Evolutionary conservation across 1,284 basidiomycete genomes (phyloP), one percentile per base, ranked within the genome.

Genomic region (Ustanciosporium gigantosporum): DNA sequence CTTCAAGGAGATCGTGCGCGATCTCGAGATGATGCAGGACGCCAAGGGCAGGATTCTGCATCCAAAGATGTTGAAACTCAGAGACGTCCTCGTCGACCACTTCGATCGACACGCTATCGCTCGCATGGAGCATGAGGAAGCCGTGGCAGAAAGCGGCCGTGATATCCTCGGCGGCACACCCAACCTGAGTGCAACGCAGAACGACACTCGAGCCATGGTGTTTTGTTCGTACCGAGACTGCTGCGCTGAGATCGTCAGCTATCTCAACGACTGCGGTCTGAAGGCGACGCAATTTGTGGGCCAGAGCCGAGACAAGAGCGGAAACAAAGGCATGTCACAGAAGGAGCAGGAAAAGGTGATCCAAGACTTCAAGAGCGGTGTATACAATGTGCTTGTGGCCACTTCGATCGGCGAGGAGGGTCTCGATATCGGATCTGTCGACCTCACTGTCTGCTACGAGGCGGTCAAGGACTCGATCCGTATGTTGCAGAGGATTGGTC

Each of bases 321-420:
- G 89, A 0, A 87, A 86, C 67, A 91, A 87, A 74, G 95, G 95
- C 2, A 84, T 94, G 67, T 86, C 85, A 8, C 95, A 98, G 79
- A 91, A 87, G 75, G 87, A 94, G 66, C 95, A 98, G 79, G 83
- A 94, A 35, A 86, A 91, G 87, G 82, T 89, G 25, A 90, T 98
- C 67, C 80, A 85, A 46, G 85, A 86, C 52, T 98, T 98, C 82
- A 93, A 93, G 78, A 80, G 81, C 3, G 91, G 91, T 24, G 87
- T 87, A 48, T 91, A 85, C 79, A 97, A 98, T 68, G 87, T 97
- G 24, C 82, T 99, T 4, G 94, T 99, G 2, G 89, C 94, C 0
- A 98, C 95, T 0, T 95, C 89, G 3, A 92, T 99, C 50, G 95
- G 95, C 23, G 95, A 99, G 80, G 95, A 99, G 79, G 95, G 95